phyloP scores from a whole-genome alignment of 305 asterid genomes.

The Petunia hybrid region DNA sequence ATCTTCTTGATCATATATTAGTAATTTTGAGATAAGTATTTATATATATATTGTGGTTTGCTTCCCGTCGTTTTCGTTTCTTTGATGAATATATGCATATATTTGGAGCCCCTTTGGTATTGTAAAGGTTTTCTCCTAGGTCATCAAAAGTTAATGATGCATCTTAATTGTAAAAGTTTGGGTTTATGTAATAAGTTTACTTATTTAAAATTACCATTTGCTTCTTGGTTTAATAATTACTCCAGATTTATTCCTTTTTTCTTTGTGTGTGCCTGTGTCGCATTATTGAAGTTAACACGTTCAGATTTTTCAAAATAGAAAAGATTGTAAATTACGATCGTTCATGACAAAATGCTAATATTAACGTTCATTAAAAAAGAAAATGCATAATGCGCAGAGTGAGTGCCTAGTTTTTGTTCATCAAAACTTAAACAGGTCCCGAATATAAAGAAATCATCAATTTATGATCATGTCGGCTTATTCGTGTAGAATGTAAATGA shows the following conservation, averaged over 20 bases:
- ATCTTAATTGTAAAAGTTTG: not conserved
- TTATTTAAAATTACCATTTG: not conserved
- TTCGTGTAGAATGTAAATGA: no score
- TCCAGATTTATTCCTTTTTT: not conserved
- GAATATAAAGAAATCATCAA: no score
- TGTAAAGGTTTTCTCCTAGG: not conserved
- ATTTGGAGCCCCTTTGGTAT: not conserved
- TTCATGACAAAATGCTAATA: not conserved
- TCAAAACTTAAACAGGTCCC: no score
- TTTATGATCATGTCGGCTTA: no score
- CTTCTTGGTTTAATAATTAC: not conserved
- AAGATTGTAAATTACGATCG: not conserved
- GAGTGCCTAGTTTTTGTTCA: no score
- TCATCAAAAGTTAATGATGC: not conserved
- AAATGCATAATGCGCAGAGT: no score
- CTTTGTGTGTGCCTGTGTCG: not conserved
- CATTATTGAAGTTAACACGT: not conserved
- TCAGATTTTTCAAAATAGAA: not conserved
- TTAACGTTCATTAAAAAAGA: no score
- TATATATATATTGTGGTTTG: not conserved
- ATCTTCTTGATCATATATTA: not conserved
- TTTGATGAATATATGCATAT: constrained; percentile 3
- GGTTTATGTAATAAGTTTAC: not conserved
- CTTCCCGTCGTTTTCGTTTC: not conserved
- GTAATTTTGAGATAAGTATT: not conserved